Base-by-base conservation (phyloP, 225 moss, liverwort and hornwort genomes). In the Thuidium tamariscinum region DNA sequence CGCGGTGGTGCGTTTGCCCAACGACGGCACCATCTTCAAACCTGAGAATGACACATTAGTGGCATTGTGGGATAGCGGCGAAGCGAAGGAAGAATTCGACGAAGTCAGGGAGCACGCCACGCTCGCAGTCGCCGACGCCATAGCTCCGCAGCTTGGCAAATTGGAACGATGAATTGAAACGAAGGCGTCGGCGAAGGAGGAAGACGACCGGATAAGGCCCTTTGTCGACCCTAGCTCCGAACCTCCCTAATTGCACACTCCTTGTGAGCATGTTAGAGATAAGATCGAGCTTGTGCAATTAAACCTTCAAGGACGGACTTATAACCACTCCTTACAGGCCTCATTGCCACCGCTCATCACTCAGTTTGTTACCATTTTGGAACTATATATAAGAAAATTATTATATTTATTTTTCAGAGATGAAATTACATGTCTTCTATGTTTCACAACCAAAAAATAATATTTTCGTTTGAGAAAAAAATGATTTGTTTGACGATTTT, bases 51-150 rank as follows among this genome's bases (percentile, higher is more conserved):
- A 66, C 39, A 86, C 80, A 74, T 85, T 87, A 55, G 63, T 62
- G 30, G 39, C 23, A 71, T 79, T 86, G 39, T 68, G 85, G 12
- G 80, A 72, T 5, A 60, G 60, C 9, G 77, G 59, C 14, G 88
- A 82, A 18, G 83, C 18, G 67, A 90, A 73, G 2, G 84, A 85
- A 17, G 91, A 65, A 55, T 85, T 87, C 34, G 88, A 77, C 36
- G 91, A 82, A 52, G 85, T 78, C 61, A 91, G 54, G 20, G 89
- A 87, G 85, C 89, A 84, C 65, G 84, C 73, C 42, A 85, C 81
- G 71, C 82, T 85, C 66, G 89, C 89, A 30, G 87, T 87, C 7
- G 91, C 81, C 65, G 89, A 87, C 67, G 87, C 91, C 91, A 91
- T 91, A 29, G 55, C 89, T 83, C 83, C 89, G 19, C 48, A 62